These are phyloP conservation scores for Suhomyces bolitotheri DNA, from an alignment of 1,139 yeast species.

Conservation along the genomic window DNA sequence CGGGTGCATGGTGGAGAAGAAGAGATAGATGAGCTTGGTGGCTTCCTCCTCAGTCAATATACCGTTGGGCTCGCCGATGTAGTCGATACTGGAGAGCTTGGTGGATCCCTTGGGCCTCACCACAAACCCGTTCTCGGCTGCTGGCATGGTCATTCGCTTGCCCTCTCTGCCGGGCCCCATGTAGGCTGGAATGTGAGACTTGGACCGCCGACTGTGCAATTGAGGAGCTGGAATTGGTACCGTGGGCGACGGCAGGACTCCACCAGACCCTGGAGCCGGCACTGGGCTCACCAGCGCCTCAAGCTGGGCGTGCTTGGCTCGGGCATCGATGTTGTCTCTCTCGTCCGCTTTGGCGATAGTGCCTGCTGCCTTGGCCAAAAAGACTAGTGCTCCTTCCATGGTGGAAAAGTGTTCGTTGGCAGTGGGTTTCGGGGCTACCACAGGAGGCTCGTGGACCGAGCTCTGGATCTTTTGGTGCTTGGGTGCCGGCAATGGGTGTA, in stretches of 20 bases:
- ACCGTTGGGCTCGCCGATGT: constrained; percentile 59
- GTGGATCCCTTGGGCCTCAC: constrained; percentile 58
- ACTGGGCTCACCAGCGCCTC: constrained; percentile 23
- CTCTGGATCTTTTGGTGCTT: not conserved
- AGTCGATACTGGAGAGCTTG: constrained; percentile 58
- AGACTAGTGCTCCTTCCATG: constrained; percentile 67
- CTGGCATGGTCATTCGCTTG: constrained; percentile 38
- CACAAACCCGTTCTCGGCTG: constrained; percentile 47
- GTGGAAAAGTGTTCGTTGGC: constrained; percentile 38
- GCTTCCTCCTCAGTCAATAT: constrained; percentile 71
- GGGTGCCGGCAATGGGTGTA: too few relatives aligned
- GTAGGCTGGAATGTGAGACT: constrained; percentile 16
- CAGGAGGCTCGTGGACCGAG: not conserved
- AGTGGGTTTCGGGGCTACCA: constrained; percentile 2
- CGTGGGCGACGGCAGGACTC: not conserved
- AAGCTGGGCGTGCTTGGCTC: constrained; percentile 51
- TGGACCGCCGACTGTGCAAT: not conserved
- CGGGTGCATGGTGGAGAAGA: constrained; percentile 81
- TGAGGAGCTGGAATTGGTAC: constrained; percentile 7
- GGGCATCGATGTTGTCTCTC: constrained; percentile 67
- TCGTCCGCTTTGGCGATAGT: constrained; percentile 66
- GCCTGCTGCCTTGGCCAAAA: constrained; percentile 76
- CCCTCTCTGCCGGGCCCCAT: constrained; percentile 12
- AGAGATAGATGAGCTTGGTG: constrained; percentile 57
- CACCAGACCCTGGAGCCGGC: not conserved